Base-by-base conservation (phyloP, 352 stramenopile species). In the Phytophthora aleatoria region DNA sequence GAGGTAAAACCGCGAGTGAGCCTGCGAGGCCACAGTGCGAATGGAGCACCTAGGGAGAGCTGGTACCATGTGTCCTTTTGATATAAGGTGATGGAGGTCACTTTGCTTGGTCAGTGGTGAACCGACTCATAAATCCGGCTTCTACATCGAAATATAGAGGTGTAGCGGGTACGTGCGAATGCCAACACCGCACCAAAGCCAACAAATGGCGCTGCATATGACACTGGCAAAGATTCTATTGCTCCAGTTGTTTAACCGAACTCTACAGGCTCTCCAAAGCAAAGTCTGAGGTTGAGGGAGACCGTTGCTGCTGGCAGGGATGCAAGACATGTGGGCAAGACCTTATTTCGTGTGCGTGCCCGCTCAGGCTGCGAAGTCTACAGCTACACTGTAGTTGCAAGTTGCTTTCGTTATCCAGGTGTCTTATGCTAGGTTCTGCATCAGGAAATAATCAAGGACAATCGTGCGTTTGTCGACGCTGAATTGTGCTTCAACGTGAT, bases 121-220 rank as follows among this genome's bases (percentile, higher is more conserved):
- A 5, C 28, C 39, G 27, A 51, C 38, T 58, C 20, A 27, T 58
- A 52, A 52, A 50, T 26, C 48, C 38, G 57, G 49, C 27, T 58
- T 41, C 28, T 4, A 9, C 20, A 62, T 62, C 2, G 36, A 39
- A 45, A 30, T 20, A 41, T 50, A 64, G 33, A 69, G 53, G 54
- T 56, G 30, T 2, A 50, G 35, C 12, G 28, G n/a, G 42, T n/a
- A 45, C 44, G 43, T 62, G 36, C 62, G 26, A 45, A 42, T 33
- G 30, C 28, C 44, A 31, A 43, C 44, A 11, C 50, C 35, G 38
- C 28, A 20, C 9, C 28, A 49, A 50, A 42, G 30, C 57, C 50
- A 67, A 47, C n/a, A 60, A 63, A 49, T 64, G 47, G 51, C 27
- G 42, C 43, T 53, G 39, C 52, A 67, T 64, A 63, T 61, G 59